Percentiles rank a stretch among this genome's conserved stretches.
Evolutionary conservation across 1,139 yeast genomes (phyloP).

Genomic region (Scheffersomyces illinoinensis): DNA sequence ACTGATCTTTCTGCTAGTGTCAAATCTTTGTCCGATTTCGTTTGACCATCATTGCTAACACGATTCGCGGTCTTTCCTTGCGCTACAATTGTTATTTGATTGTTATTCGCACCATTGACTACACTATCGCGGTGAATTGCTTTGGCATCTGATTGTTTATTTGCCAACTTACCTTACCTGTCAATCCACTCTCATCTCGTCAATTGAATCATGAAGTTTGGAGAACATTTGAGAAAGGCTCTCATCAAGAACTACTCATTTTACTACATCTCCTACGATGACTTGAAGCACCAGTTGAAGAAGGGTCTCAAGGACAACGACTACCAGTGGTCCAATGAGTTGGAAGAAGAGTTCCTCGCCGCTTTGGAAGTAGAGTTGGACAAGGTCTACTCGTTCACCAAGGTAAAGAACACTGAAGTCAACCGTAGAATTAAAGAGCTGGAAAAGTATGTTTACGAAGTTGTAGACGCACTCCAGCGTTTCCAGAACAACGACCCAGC

Average conservation of each 20-base stretch:
- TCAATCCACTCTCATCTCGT: not conserved
- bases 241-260: constrained; percentile 82
- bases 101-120: no score
- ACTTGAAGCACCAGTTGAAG: constrained; percentile 77
- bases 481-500: constrained; percentile 18
- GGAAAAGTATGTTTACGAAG: constrained; percentile 65
- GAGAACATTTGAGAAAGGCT: constrained; percentile 72
- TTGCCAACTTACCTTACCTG: not conserved
- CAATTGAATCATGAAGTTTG: constrained; percentile 58
- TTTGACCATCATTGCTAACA: no score
- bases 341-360: constrained; percentile 79
- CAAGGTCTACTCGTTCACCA: constrained; percentile 87
- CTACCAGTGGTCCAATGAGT: constrained; percentile 65
- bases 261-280: constrained; percentile 89
- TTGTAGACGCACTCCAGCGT: constrained; percentile 46
- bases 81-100: no score
- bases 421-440: constrained; percentile 79
- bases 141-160: not conserved
- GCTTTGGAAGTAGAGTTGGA: constrained; percentile 80
- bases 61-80: no score
- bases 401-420: constrained; percentile 83
- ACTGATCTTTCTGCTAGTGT: no score
- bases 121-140: not conserved
- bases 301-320: constrained; percentile 59
- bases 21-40: no score